phyloP scores from a whole-genome alignment of 805 yeast species.

The Saturnispora sanitii region DNA sequence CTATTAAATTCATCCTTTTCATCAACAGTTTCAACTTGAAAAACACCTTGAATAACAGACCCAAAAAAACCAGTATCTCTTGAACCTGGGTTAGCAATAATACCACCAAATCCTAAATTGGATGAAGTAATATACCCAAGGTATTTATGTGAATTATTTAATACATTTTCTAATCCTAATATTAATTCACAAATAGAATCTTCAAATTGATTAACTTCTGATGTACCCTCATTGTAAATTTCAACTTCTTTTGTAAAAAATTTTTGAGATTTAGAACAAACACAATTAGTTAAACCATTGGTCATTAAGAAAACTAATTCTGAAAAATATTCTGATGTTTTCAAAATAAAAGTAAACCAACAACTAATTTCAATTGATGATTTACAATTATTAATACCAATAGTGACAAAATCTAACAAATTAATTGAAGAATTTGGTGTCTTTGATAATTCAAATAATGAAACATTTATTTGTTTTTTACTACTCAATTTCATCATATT shows the following conservation, averaged over 20 bases:
- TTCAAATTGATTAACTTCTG: conserved; percentile 19
- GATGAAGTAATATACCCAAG: conserved; percentile 20
- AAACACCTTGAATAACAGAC: conserved; percentile 68
- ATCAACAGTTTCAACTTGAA: conserved; percentile 58
- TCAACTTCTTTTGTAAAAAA: conserved; percentile 13
- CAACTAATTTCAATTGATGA: conserved; percentile 19
- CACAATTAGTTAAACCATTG: conserved; percentile 17
- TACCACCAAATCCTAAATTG: conserved; percentile 1
- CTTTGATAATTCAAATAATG: conserved; percentile 15
- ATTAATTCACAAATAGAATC: conserved; percentile 37
- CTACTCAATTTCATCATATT: conserved; percentile 21
- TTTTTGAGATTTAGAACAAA: conserved; percentile 22
- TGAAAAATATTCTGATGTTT: conserved; percentile 19
- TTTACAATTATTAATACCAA: conserved; percentile 18
- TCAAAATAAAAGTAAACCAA: conserved; percentile 22
- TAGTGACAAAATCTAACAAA: conserved; percentile 20
- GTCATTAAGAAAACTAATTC: conserved; percentile 20
- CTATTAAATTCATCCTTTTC: conserved; percentile 40
- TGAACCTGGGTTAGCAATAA: conserved; percentile 7
- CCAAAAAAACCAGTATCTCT: conserved; percentile 42
- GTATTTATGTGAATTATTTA: conserved; percentile 49
- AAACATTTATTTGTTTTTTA: conserved; percentile 11
- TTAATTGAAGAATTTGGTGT: conserved; percentile 8
- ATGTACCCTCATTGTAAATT: neutral
- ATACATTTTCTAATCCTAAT: conserved; percentile 56